Evolutionary conservation across 1,139 yeast species (phyloP), one percentile per base, ranked within the genome.

Genomic region (Candida pseudoviswanathii): DNA sequence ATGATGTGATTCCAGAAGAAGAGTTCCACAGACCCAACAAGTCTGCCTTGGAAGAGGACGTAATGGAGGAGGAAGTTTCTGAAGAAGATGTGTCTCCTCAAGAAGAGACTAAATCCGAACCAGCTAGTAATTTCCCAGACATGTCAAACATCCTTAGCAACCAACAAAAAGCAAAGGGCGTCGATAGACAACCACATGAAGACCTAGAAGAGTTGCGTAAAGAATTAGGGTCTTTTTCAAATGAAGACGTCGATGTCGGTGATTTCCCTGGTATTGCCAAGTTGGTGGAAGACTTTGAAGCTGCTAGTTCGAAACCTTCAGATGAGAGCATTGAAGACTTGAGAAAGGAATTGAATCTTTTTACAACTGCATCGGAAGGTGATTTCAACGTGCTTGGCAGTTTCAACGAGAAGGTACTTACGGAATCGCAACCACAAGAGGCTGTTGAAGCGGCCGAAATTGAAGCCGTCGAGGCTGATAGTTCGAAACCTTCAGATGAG

Each of bases 191-290:
- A 41, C 39, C 40, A 16, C 49, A 38, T 44, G 46, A 49, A 33
- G 43, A 39, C 36, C 39, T 46, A 26, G 47, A 47, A n/a, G 45
- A 41, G 31, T 45, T 51, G 22, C 43, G 55, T 27, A 51, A 53
- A 3, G 70, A 68, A 47, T 57, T 68, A 48, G 56, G 56, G 2
- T 51, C 53, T 38, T 67, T 60, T 45, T 59, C 67, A 6, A 61
- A 59, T 11, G 54, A 56, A n/a, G 54, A 56, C 4, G 52, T 66
- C 42, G 51, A 49, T 32, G 49, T 48, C 5, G 55, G 56, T 27
- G 56, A 59, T 27, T 51, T 60, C 21, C 53, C 53, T 8, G 54
- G 48, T 30, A 45, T 50, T 29, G 43, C 50, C 4, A 46, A 49
- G 38, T 44, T 46, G 24, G 42, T 46, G 6, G 57, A 47, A 31